Percentiles rank a stretch among this genome's conserved stretches.
These are phyloP conservation scores for Metschnikowia picachoensis DNA, from an alignment of 805 yeast genomes.

Conservation along the genomic window DNA sequence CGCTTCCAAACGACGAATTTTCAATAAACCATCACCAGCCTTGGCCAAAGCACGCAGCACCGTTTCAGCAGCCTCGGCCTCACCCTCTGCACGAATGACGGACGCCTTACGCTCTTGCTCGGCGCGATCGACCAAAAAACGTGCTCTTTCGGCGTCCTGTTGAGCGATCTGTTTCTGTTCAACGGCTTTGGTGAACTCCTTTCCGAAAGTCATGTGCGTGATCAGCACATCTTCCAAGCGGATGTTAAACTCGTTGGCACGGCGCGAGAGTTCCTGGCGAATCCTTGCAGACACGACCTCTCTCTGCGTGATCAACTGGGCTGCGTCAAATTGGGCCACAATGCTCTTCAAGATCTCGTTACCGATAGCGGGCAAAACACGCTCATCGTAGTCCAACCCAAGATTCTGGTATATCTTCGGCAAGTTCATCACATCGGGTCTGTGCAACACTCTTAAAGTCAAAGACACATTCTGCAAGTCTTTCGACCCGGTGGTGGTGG, in stretches of 20 bases:
- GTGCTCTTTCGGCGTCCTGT: slow-evolving; percentile 98
- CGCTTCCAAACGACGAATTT: slow-evolving; percentile 94
- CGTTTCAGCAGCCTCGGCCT: slow-evolving; percentile 96
- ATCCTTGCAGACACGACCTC: slow-evolving; percentile 89
- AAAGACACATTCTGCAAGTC: slow-evolving; percentile 94
- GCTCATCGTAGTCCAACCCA: slow-evolving; percentile 92
- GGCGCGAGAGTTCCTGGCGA: slow-evolving; percentile 73
- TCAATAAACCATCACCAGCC: slow-evolving; percentile 92
- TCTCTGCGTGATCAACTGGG: slow-evolving; percentile 95
- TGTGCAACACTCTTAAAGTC: slow-evolving; percentile 87
- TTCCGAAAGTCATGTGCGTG: slow-evolving; percentile 96
- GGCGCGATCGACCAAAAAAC: slow-evolving; percentile 79
- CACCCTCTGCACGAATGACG: slow-evolving; percentile 97
- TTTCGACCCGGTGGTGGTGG: slow-evolving; percentile 95
- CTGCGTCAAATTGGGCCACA: slow-evolving; percentile 94
- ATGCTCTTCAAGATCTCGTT: slow-evolving; percentile 86
- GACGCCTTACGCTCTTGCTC: slow-evolving; percentile 96
- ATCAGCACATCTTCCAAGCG: slow-evolving; percentile 94
- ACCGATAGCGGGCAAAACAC: slow-evolving; percentile 89
- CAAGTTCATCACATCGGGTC: slow-evolving; percentile 82
- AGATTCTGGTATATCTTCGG: slow-evolving; percentile 87
- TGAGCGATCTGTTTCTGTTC: slow-evolving; percentile 99
- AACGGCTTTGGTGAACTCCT: slow-evolving; percentile 95
- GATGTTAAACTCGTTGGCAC: slow-evolving; percentile 88
- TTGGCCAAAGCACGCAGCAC: slow-evolving; percentile 89